Conservation (phyloP, 163 green algal species). For the Chloromonas sp. region DNA sequence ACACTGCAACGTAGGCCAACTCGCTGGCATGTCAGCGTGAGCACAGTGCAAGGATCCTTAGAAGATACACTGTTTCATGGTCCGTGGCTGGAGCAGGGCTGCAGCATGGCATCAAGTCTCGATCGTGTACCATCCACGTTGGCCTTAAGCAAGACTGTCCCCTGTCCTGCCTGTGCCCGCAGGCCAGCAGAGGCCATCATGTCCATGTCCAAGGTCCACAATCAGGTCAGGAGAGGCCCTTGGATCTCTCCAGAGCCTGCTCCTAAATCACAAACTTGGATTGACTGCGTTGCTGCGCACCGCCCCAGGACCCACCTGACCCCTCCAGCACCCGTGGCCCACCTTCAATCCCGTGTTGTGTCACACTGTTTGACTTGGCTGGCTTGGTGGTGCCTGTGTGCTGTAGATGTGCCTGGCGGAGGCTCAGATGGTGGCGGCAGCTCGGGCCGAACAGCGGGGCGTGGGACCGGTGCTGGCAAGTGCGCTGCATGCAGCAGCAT, state of each 20-base stretch:
- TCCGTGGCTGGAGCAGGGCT: no score
- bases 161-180: no score
- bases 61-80: no score
- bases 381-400: not conserved
- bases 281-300: not conserved
- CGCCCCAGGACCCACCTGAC: not conserved
- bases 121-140: no score
- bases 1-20: no score
- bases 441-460: not conserved
- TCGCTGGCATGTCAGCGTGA: no score
- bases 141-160: no score
- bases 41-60: no score
- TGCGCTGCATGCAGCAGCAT: not conserved
- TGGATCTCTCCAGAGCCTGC: not conserved
- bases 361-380: not conserved
- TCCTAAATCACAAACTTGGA: not conserved
- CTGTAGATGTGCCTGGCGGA: not conserved
- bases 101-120: no score
- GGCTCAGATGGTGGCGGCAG: not conserved
- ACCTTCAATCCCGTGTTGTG: not conserved
- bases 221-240: not conserved
- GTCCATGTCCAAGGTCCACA: not conserved
- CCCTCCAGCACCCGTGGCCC: not conserved
- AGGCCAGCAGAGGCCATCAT: no score
- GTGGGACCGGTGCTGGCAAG: not conserved